Evolutionary conservation across 371 early-diverging fungal species (phyloP).

Genomic region (Modicella reniformis): DNA sequence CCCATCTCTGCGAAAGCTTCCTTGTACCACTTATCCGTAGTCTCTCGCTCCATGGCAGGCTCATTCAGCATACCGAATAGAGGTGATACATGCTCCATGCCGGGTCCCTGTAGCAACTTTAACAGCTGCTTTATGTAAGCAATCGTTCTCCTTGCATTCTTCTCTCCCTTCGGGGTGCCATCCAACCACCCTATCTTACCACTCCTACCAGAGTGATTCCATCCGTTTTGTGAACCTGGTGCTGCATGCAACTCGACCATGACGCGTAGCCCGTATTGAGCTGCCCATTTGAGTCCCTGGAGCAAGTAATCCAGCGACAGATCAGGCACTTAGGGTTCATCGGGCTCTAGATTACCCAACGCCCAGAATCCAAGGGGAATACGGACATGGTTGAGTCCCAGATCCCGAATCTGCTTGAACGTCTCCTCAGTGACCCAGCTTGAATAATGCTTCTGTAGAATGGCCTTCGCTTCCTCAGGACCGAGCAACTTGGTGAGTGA

Average conservation of each 20-base stretch:
- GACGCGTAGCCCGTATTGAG: conserved; percentile 74
- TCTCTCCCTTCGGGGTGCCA: conserved; percentile 48
- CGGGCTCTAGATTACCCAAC: conserved; percentile 56
- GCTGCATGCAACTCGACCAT: conserved; percentile 81
- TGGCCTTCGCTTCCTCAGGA: conserved; percentile 60
- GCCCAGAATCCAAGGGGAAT: conserved; percentile 86
- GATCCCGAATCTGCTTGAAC: conserved; percentile 66
- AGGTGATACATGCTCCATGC: conserved; percentile 62
- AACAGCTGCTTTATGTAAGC: conserved; percentile 56
- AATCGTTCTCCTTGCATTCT: conserved; percentile 46
- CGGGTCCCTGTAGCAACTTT: conserved; percentile 57
- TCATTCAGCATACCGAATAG: conserved; percentile 66
- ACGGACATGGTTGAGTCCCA: conserved; percentile 79
- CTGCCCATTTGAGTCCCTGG: conserved; percentile 72
- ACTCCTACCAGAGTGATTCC: conserved; percentile 73
- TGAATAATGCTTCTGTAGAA: conserved; percentile 69
- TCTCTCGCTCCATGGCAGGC: conserved; percentile 44
- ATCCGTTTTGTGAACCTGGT: conserved; percentile 84
- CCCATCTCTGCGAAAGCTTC: conserved; percentile 44
- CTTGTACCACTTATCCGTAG: conserved; percentile 37
- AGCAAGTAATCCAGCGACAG: conserved; percentile 66
- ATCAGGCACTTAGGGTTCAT: conserved; percentile 72
- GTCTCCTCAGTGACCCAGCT: conserved; percentile 78
- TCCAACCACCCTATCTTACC: conserved; percentile 60
- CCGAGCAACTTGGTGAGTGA: conserved; percentile 68